These are phyloP conservation scores for Cryptococcus hybrid DNA, from an alignment of 1,284 basidiomycete species.

Conservation along the genomic window DNA sequence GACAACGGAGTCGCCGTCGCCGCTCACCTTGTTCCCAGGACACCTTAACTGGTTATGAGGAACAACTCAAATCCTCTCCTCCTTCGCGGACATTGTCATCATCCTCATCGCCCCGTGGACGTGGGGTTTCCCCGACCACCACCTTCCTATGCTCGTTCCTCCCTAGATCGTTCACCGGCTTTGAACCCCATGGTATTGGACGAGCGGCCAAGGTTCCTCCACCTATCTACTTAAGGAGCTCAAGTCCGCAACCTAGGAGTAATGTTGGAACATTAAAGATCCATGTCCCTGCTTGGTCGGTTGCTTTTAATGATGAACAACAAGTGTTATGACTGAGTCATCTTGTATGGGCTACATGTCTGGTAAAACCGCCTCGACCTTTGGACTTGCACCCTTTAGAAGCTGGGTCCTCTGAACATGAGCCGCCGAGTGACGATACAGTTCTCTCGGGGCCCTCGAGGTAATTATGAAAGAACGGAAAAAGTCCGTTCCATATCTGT, in stretches of 20 bases:
- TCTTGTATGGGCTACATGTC: constrained; percentile 36
- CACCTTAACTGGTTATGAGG: neutral
- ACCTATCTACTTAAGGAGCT: constrained; percentile 39
- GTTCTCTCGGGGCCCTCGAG: constrained; percentile 45
- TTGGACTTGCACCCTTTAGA: constrained; percentile 39
- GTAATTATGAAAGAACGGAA: constrained; percentile 48
- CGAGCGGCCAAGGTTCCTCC: constrained; percentile 36
- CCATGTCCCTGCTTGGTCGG: constrained; percentile 42
- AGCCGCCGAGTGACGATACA: constrained; percentile 45
- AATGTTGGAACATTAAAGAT: constrained; percentile 32
- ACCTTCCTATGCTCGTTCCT: constrained; percentile 27
- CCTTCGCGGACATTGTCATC: neutral
- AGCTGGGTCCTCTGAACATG: constrained; percentile 12
- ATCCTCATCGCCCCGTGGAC: neutral
- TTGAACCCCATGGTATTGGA: constrained; percentile 15
- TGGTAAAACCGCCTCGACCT: constrained; percentile 35
- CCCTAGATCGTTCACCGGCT: constrained; percentile 29
- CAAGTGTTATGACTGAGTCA: too few relatives aligned
- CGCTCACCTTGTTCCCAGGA: too few relatives aligned
- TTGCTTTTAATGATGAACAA: neutral
- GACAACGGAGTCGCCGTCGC: too few relatives aligned
- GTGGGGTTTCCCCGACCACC: constrained; percentile 7
- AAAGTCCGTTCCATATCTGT: too few relatives aligned
- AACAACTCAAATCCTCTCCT: neutral
- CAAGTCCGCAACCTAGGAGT: constrained; percentile 26